Conservation (phyloP, 192 early-diverging fungal genomes). For the Dissophora ornata region DNA sequence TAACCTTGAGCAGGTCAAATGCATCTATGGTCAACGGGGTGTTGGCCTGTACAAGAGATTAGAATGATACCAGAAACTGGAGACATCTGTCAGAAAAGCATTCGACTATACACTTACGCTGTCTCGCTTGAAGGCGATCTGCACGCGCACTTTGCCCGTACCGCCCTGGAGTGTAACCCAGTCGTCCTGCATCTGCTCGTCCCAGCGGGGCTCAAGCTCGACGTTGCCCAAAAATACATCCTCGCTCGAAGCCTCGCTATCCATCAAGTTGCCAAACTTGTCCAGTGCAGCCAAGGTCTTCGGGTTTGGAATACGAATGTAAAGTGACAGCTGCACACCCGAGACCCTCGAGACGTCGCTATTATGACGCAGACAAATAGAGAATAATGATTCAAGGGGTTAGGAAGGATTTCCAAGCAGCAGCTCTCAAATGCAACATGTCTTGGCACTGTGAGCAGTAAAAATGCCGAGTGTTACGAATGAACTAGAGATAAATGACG, state of each 20-base stretch:
- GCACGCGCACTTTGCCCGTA: slow-evolving; percentile 78
- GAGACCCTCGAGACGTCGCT: slow-evolving; percentile 74
- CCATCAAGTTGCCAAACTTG: slow-evolving; percentile 52
- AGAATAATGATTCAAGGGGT: neutral
- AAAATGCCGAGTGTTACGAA: no score
- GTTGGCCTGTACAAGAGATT: slow-evolving; percentile 55
- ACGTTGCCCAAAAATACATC: slow-evolving; percentile 69
- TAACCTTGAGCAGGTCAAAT: slow-evolving; percentile 94
- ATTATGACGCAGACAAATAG: neutral
- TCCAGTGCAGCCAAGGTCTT: slow-evolving; percentile 51
- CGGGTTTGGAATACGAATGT: slow-evolving; percentile 66
- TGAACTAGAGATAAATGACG: no score
- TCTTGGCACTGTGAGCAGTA: no score
- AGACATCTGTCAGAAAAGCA: no score
- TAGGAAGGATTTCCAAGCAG: no score
- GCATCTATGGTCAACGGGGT: slow-evolving; percentile 88
- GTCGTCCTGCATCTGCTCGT: slow-evolving; percentile 69
- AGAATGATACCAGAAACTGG: no score
- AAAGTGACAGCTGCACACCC: slow-evolving; percentile 70
- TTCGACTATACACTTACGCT: slow-evolving; percentile 57
- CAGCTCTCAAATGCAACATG: no score
- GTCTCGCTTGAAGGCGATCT: slow-evolving; percentile 79
- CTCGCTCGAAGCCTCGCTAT: slow-evolving; percentile 47
- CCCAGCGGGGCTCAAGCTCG: slow-evolving; percentile 66
- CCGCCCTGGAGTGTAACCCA: slow-evolving; percentile 74